Evolutionary conservation across 2,329 filamentous ascomycete species (phyloP).

Genomic region (Arthrobotrys musiformis): DNA sequence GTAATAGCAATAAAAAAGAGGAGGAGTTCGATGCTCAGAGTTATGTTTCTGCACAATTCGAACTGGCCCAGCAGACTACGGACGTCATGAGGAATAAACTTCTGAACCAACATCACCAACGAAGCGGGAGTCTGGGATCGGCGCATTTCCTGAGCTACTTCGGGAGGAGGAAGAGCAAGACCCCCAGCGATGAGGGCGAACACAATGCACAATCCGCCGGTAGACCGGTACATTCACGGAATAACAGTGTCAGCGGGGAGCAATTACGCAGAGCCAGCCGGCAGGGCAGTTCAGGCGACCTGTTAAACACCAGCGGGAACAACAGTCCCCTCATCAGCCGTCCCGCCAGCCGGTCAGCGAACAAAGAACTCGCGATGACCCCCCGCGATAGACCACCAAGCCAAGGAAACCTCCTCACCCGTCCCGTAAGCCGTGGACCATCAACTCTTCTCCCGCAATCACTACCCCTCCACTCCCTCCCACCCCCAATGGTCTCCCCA

Average conservation of each 20-base stretch:
- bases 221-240: conserved; percentile 14
- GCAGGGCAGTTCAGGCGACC: conserved; percentile 1
- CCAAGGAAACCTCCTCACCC: conserved; percentile 19
- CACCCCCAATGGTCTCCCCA: conserved; percentile 19
- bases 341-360: conserved; percentile 1
- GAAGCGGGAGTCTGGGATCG: not conserved
- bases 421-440: conserved; percentile 13
- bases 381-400: conserved; percentile 19
- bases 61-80: conserved; percentile 39
- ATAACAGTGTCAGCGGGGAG: conserved; percentile 9
- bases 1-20: too few relatives aligned
- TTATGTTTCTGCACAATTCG: conserved; percentile 39
- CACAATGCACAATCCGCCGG: not conserved
- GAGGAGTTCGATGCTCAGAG: conserved; percentile 26
- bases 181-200: not conserved
- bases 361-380: conserved; percentile 1
- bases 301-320: conserved; percentile 11
- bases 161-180: conserved; percentile 5
- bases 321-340: conserved; percentile 10
- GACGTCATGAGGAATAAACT: conserved; percentile 34
- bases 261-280: not conserved
- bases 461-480: conserved; percentile 29
- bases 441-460: conserved; percentile 3
- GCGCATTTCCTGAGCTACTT: conserved; percentile 4
- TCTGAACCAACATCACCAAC: conserved; percentile 32